These are phyloP conservation scores for Entoloma clypeatum DNA, from an alignment of 1,284 basidiomycete genomes.

Conservation along the genomic window DNA sequence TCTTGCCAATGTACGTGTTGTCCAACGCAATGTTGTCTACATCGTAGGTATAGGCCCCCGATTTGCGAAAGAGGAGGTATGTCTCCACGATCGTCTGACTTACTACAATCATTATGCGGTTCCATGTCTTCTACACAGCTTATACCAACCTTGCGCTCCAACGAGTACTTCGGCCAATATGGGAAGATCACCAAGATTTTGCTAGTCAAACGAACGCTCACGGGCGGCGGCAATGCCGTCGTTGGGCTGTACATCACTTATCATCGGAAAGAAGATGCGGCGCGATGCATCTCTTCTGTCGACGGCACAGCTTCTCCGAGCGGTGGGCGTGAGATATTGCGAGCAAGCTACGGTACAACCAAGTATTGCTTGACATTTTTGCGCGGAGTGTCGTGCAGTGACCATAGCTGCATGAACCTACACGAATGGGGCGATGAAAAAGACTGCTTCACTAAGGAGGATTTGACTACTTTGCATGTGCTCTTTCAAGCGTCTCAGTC, in stretches of 20 bases:
- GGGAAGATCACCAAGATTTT: slow-evolving; percentile 97
- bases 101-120: slow-evolving; percentile 7
- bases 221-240: slow-evolving; percentile 71
- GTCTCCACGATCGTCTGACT: slow-evolving; percentile 34
- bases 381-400: slow-evolving; percentile 82
- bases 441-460: slow-evolving; percentile 93
- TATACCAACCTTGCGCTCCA: slow-evolving; percentile 89
- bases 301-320: slow-evolving; percentile 89
- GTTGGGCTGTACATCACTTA: slow-evolving; percentile 97
- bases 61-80: slow-evolving; percentile 93
- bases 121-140: slow-evolving; percentile 50
- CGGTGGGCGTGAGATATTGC: slow-evolving; percentile 75
- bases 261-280: slow-evolving; percentile 92
- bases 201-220: slow-evolving; percentile 84
- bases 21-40: slow-evolving; percentile 96
- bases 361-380: slow-evolving; percentile 98
- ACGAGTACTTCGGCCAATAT: slow-evolving; percentile 98
- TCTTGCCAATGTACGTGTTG: slow-evolving; percentile 91
- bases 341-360: slow-evolving; percentile 94
- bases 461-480: slow-evolving; percentile 81
- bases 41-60: slow-evolving; percentile 89
- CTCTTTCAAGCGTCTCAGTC: slow-evolving; percentile 4
- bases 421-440: slow-evolving; percentile 99
- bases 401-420: slow-evolving; percentile 88
- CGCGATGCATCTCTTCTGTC: slow-evolving; percentile 87